These are phyloP conservation scores for Russula olivacea DNA, from an alignment of 768 basidiomycete species.

Conservation along the genomic window DNA sequence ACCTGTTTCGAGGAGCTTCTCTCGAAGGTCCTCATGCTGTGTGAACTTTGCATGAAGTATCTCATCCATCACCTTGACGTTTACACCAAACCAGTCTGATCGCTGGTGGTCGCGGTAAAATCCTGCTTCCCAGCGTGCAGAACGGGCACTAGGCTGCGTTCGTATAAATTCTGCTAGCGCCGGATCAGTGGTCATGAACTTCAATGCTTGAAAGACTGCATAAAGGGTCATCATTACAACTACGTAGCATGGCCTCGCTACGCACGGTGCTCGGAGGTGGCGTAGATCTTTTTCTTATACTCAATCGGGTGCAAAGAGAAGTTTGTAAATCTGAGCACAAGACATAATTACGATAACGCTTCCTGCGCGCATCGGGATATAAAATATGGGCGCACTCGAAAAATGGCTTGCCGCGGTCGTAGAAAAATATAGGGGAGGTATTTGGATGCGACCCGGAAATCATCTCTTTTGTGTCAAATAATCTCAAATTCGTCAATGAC, in stretches of 20 bases:
- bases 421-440: conserved; percentile 17
- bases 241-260: not conserved
- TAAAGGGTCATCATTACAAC: not conserved
- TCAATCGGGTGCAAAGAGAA: conserved; percentile 20
- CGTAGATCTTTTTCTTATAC: conserved; percentile 14
- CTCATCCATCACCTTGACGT: conserved; percentile 33
- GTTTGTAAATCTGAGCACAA: conserved; percentile 21
- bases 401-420: conserved; percentile 14
- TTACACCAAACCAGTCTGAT: conserved; percentile 23
- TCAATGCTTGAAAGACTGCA: conserved; percentile 23
- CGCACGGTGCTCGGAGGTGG: conserved; percentile 24
- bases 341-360: not conserved
- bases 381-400: conserved; percentile 7
- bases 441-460: not conserved
- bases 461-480: not conserved
- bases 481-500: not conserved
- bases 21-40: conserved; percentile 36
- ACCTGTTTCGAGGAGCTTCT: conserved; percentile 35
- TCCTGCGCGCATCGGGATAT: not conserved
- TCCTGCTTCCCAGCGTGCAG: conserved; percentile 18
- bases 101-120: conserved; percentile 15
- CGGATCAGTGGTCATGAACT: conserved; percentile 14
- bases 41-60: conserved; percentile 40
- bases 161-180: conserved; percentile 17
- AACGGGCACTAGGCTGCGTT: conserved; percentile 19